Evolutionary conservation across 1,284 basidiomycete genomes (phyloP), one percentile per base, ranked within the genome.

Genomic region (Termitomyces sp.): DNA sequence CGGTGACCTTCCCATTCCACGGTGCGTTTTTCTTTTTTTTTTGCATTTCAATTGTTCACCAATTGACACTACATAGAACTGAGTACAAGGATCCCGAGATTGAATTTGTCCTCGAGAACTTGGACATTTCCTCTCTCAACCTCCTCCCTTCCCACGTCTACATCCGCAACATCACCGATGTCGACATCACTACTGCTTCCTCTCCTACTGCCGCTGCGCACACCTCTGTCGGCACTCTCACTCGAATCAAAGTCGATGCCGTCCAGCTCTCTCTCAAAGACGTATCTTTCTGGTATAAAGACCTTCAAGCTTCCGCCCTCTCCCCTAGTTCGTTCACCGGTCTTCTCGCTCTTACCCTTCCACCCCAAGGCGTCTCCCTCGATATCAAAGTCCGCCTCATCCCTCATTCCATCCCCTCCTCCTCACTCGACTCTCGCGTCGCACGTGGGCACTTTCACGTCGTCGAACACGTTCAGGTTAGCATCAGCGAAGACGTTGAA

Each of bases 31-130:
- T 33, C 26, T 47, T 43, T 4, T 49, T 40, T 24, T 33, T 24
- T 47, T 43, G 4, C 1, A 0, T 4, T 1, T 19, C 19, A 5
- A 7, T 30, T 19, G 28, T 19, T 2, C 10, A 49, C 9, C 0
- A 10, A 46, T 53, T 60, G n/a, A 60, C 39, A n/a, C 24, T 5
- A 0, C 48, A 1, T 46, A 88, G 86, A 55, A 86, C 79, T 9
- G 86, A 88, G 61, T 88, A 82, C 65, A 79, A 80, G 54, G 84
- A 88, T 57, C 55, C 68, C 0, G 80, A 86, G 34, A 73, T 80
- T 45, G 86, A 88, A 59, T 84, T 88, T 54, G 83, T 88, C 0
- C 78, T 88, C 47, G 86, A 88, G 64, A 83, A 87, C 61, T 71
- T 88, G 43, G 79, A 86, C 59, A 73, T 88, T 28, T 85, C 84